Conservation (phyloP, 192 early-diverging fungal species). For the Spinellus fusiger region DNA sequence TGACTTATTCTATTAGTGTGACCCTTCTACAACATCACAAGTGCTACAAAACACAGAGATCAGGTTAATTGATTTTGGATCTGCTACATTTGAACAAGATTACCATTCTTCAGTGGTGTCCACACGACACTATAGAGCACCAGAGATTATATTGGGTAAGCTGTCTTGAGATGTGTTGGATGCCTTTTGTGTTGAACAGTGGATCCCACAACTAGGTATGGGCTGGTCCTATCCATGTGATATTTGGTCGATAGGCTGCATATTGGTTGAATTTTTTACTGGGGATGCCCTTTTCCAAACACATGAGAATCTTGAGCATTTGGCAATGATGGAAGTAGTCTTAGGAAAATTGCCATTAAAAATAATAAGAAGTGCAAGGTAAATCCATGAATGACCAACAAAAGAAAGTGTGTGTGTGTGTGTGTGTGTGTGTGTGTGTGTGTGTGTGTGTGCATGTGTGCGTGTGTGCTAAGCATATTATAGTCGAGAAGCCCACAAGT, state of each 20-base stretch:
- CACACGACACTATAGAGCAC: constrained; percentile 95
- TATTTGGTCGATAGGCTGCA: constrained; percentile 98
- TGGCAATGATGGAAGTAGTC: constrained; percentile 94
- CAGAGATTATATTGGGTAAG: constrained; percentile 88
- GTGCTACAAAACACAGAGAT: constrained; percentile 72
- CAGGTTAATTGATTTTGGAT: constrained; percentile 95
- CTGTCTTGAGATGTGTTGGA: too few species aligned
- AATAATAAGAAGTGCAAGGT: constrained; percentile 52
- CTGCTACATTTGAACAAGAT: constrained; percentile 89
- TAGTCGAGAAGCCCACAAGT: constrained; percentile 47
- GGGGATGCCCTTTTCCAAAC: constrained; percentile 98
- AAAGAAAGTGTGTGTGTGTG: too few species aligned
- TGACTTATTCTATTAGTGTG: background rate
- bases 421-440: too few species aligned
- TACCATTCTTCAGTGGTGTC: constrained; percentile 91
- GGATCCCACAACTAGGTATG: constrained; percentile 30
- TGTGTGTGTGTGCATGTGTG: too few species aligned
- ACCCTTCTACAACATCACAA: background rate
- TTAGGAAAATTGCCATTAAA: constrained; percentile 73
- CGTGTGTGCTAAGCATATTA: too few species aligned
- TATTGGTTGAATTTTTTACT: constrained; percentile 91
- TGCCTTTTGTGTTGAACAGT: background rate
- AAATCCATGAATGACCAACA: too few species aligned
- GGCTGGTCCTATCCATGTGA: constrained; percentile 98
- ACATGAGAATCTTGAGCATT: constrained; percentile 95